Conservation (phyloP, 2,329 filamentous ascomycete species). For the Microsporum ferrugineum region DNA sequence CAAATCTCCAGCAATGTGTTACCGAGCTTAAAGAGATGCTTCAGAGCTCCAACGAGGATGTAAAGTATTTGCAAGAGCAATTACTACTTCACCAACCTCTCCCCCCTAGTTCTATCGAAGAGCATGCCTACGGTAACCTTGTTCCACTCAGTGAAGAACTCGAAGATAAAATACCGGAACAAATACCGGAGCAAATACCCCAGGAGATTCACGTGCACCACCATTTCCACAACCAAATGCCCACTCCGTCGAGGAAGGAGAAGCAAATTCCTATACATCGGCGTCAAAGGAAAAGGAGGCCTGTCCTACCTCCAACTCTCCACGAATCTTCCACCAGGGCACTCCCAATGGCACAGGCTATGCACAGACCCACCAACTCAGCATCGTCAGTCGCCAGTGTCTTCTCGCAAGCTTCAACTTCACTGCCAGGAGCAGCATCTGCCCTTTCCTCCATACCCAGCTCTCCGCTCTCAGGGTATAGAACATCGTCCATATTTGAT, state of each 20-base stretch:
- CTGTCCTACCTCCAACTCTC: constrained; percentile 43
- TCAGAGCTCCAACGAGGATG: constrained; percentile 84
- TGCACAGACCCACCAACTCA: constrained; percentile 28
- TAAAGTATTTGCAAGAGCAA: constrained; percentile 74
- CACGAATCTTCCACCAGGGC: constrained; percentile 24
- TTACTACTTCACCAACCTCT: constrained; percentile 66
- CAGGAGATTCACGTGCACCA: constrained; percentile 88
- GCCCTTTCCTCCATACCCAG: constrained; percentile 63
- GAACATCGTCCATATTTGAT: constrained; percentile 69
- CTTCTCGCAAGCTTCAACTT: constrained; percentile 25
- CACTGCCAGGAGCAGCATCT: constrained; percentile 46
- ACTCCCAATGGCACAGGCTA: constrained; percentile 8
- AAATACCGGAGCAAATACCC: constrained; percentile 40
- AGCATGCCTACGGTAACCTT: constrained; percentile 10
- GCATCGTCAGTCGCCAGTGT: constrained; percentile 28
- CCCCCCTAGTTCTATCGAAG: constrained; percentile 18
- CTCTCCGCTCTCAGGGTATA: constrained; percentile 65
- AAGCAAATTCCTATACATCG: constrained; percentile 40
- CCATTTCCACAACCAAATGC: constrained; percentile 66
- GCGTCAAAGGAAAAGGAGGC: constrained; percentile 61
- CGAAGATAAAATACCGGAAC: constrained; percentile 39
- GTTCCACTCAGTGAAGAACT: constrained; percentile 61
- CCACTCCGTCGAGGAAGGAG: constrained; percentile 39
- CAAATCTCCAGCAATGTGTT: constrained; percentile 82
- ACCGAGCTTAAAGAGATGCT: constrained; percentile 85